Base-by-base conservation (phyloP, 1,284 basidiomycete genomes). In the Naganishia sp. region DNA sequence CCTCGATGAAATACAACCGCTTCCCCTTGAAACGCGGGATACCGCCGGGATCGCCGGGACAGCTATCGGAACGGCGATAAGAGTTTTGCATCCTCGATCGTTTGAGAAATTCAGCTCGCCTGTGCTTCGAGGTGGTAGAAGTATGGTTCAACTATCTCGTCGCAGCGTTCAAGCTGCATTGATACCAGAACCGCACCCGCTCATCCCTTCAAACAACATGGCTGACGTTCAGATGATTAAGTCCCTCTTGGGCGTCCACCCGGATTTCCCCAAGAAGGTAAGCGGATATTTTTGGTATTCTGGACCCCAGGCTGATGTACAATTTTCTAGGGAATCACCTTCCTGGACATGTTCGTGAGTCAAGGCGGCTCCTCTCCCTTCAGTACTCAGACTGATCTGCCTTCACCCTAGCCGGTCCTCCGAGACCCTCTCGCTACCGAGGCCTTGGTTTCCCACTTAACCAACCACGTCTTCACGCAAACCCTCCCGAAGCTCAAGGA, bases 251-350 rank as follows among this genome's bases (percentile, higher is more conserved):
- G 86, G 82, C 55, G 81, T 84, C 21, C 86, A 93, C 79, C 83
- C 86, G 21, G 89, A 92, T 77, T 95, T 93, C 74, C 92, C 92
- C 39, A 90, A 92, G 83, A 89, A 92, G 85, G 92, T 90, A 69
- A 57, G 80, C 71, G 18, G 17, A 13, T 17, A 21, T 10, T 51
- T 58, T 31, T 46, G 13, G 23, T 10, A 45, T 39, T 55, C 43
- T 28, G 28, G 28, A 43, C 28, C 51, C 41, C 9, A 25, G 25
- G 43, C 43, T 55, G 35, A 61, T 49, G 21, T 17, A 57, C 46
- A 49, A 42, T 51, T 42, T 39, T 43, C 28, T 64, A 79, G 77
- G 78, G 79, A 56, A 75, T 80, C 68, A 77, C 74, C 63, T 79
- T 80, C 74, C 81, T 93, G 67, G 93, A 97, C 79, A 90, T 96